These are phyloP conservation scores for Mikania micrantha DNA, from an alignment of 129 eudicot species.

Conservation along the genomic window DNA sequence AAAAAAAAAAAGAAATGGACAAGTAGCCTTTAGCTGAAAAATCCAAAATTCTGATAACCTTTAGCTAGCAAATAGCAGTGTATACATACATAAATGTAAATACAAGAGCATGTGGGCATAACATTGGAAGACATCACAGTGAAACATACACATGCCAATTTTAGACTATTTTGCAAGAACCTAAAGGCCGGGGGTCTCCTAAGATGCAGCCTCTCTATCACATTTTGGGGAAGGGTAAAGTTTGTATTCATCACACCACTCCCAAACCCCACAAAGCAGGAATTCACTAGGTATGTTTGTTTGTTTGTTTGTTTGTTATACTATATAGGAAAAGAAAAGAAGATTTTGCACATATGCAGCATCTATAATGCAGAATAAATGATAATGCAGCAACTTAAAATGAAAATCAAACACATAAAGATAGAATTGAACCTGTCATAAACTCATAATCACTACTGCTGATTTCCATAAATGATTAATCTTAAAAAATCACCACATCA, in stretches of 20 bases:
- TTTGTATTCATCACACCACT: no score
- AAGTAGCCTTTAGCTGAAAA: background rate
- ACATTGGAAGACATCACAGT: background rate
- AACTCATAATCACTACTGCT: background rate
- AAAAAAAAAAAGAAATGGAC: background rate
- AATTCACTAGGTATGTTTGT: no score
- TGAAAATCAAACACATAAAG: background rate
- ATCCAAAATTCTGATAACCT: background rate
- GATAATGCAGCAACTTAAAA: background rate
- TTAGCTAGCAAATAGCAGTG: background rate
- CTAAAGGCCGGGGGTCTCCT: no score
- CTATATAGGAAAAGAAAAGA: background rate
- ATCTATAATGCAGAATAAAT: background rate
- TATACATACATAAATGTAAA: background rate
- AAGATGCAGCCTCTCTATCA: no score
- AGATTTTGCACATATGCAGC: background rate
- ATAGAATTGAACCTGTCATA: background rate
- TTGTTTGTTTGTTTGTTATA: no score
- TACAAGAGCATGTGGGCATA: background rate
- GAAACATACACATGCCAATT: background rate
- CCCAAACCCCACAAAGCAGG: no score
- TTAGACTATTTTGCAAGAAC: background rate
- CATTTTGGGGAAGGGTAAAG: no score
- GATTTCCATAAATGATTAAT: slow-evolving; percentile 1
- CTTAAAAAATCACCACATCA: slow-evolving; percentile 2